phyloP scores from a whole-genome alignment of 1,139 yeast species.

The Suhomyces guaymorum region DNA sequence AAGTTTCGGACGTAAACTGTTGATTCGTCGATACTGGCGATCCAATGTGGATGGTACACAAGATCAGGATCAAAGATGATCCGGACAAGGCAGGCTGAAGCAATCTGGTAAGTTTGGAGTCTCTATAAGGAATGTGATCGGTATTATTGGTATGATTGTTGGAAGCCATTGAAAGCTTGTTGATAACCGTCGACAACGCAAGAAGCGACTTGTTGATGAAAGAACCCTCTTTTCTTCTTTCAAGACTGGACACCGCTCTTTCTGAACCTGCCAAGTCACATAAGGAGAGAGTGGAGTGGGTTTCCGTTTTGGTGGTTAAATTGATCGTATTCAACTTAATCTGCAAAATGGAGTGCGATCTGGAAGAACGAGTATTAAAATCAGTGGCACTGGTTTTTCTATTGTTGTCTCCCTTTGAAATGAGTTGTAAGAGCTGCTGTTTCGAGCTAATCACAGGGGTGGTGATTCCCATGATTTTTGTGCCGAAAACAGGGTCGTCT shows the following conservation, averaged over 20 bases:
- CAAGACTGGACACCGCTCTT: slow-evolving; percentile 78
- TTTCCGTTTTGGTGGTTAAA: slow-evolving; percentile 40
- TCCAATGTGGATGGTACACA: slow-evolving; percentile 80
- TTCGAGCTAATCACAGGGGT: slow-evolving; percentile 59
- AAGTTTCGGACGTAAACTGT: slow-evolving; percentile 69
- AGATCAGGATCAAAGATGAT: slow-evolving; percentile 76
- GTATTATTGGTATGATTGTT: slow-evolving; percentile 16
- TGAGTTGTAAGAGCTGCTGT: slow-evolving; percentile 59
- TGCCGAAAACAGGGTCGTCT: slow-evolving; percentile 74
- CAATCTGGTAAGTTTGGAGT: slow-evolving; percentile 83
- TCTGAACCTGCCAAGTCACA: slow-evolving; percentile 98
- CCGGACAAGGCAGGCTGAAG: slow-evolving; percentile 93
- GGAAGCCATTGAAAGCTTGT: slow-evolving; percentile 58
- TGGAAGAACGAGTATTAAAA: slow-evolving; percentile 78
- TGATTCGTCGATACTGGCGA: slow-evolving; percentile 30
- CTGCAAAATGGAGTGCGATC: slow-evolving; percentile 91
- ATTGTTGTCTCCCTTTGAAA: slow-evolving; percentile 68
- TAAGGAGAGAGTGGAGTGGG: slow-evolving; percentile 68
- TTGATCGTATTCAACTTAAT: slow-evolving; percentile 55
- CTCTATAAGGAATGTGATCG: slow-evolving; percentile 85
- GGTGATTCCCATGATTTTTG: slow-evolving; percentile 72
- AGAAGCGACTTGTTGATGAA: slow-evolving; percentile 86
- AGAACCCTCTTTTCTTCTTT: slow-evolving; percentile 88
- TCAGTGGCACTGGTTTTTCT: slow-evolving; percentile 89
- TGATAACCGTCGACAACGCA: slow-evolving; percentile 86